phyloP scores from a whole-genome alignment of 2,329 filamentous ascomycete genomes.

The Metarhizium anisopliae region DNA sequence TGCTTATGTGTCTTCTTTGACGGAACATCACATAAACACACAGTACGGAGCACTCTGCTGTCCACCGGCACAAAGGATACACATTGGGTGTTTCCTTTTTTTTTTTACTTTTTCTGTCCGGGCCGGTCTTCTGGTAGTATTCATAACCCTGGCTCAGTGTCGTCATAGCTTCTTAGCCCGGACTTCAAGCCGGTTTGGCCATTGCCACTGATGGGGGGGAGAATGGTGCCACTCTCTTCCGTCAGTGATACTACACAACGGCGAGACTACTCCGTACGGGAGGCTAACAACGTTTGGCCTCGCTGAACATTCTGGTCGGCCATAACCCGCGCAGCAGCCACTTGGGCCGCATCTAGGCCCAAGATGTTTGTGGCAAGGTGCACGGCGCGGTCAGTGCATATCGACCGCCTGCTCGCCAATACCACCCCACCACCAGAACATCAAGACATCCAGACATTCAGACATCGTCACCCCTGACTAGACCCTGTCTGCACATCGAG shows the following conservation, averaged over 20 bases:
- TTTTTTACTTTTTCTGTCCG: neutral
- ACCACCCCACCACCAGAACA: constrained; percentile 2
- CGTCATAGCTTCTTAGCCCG: neutral
- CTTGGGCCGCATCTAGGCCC: neutral
- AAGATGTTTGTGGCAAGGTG: neutral
- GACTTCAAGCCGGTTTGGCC: no score
- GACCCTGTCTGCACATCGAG: constrained; percentile 7
- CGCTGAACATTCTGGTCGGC: neutral
- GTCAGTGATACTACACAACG: no score
- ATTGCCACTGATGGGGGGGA: neutral
- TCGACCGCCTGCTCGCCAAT: neutral
- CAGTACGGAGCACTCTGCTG: no score
- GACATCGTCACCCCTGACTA: constrained; percentile 11
- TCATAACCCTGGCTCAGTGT: neutral
- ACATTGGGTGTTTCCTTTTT: neutral
- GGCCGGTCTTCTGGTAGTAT: neutral
- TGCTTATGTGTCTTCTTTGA: no score
- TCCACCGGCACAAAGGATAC: no score
- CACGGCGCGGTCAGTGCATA: neutral
- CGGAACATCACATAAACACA: no score
- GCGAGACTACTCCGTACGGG: no score
- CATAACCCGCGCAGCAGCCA: neutral
- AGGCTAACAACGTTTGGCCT: neutral
- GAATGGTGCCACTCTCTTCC: neutral
- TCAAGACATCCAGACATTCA: constrained; percentile 1